Conservation (phyloP, 345 rosid genomes). For the Lepidium africanum region DNA sequence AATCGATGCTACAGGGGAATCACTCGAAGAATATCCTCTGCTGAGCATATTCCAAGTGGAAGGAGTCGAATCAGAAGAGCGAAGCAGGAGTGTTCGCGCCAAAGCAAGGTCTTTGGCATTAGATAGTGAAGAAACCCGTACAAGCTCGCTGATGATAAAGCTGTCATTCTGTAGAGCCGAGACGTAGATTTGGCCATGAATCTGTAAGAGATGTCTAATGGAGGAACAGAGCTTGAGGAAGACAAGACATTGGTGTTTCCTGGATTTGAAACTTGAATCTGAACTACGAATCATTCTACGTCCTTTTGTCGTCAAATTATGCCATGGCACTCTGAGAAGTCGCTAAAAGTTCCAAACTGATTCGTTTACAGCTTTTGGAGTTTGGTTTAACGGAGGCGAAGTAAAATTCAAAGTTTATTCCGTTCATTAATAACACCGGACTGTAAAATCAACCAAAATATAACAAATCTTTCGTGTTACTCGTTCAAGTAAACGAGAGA, state of each 20-base stretch:
- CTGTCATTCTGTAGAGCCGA: conserved; percentile 44
- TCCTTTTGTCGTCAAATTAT: background rate
- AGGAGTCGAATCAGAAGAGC: conserved; percentile 34
- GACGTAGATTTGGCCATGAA: conserved; percentile 53
- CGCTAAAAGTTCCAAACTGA: background rate
- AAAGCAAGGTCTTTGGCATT: conserved; percentile 32
- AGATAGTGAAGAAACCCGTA: conserved; percentile 47
- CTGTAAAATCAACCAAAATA: background rate
- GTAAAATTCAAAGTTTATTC: background rate
- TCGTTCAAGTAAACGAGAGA: background rate
- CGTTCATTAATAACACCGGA: background rate
- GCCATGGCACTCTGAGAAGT: background rate
- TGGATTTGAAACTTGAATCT: conserved; percentile 32
- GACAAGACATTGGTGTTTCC: conserved; percentile 39
- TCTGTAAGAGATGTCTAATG: conserved; percentile 42
- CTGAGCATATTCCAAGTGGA: conserved; percentile 60
- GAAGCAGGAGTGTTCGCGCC: conserved; percentile 40
- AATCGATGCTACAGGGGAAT: conserved; percentile 46
- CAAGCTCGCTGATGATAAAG: conserved; percentile 43
- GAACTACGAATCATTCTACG: conserved; percentile 5
- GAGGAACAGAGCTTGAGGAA: conserved; percentile 52
- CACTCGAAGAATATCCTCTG: conserved; percentile 52
- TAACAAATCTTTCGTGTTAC: background rate
- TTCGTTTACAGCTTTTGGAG: background rate
- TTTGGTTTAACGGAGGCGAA: background rate